Conservation (phyloP, 1,284 basidiomycete species). For the Pterulicium gracile region DNA sequence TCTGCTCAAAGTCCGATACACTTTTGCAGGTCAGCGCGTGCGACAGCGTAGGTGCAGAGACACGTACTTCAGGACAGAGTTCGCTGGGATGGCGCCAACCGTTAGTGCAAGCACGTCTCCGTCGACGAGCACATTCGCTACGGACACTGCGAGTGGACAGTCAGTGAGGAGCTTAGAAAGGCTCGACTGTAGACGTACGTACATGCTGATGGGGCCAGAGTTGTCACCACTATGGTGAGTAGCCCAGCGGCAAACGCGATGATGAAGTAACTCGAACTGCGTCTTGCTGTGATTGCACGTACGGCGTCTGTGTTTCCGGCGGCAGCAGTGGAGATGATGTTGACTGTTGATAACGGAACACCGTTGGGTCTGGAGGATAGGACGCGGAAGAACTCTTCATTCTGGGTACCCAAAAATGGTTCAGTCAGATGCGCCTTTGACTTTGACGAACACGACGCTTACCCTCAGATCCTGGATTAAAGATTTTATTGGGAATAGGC, state of each 20-base stretch:
- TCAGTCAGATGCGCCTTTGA: not conserved
- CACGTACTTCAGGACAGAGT: slow-evolving; percentile 1
- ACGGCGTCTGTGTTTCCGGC: slow-evolving; percentile 13
- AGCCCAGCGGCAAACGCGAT: slow-evolving; percentile 13
- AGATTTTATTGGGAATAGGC: slow-evolving; percentile 14
- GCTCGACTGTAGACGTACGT: not conserved
- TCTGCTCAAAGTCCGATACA: not conserved
- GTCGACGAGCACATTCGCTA: slow-evolving; percentile 1
- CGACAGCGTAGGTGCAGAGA: not conserved
- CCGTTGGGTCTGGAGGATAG: slow-evolving; percentile 11
- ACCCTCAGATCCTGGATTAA: slow-evolving; percentile 14
- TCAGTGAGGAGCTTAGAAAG: not conserved
- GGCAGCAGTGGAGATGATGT: slow-evolving; percentile 16
- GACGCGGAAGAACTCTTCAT: slow-evolving; percentile 19
- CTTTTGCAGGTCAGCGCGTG: not conserved
- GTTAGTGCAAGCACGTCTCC: slow-evolving; percentile 10
- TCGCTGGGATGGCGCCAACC: not conserved
- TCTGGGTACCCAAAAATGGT: slow-evolving; percentile 12
- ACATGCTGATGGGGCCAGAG: slow-evolving; percentile 17
- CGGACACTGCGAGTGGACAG: not conserved
- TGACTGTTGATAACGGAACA: slow-evolving; percentile 15
- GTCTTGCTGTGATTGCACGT: slow-evolving; percentile 9
- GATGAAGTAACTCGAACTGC: slow-evolving; percentile 18
- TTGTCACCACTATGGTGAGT: slow-evolving; percentile 12
- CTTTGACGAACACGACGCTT: not conserved